Base-by-base conservation (phyloP, 106 monocot genomes). In the Agapanthus africanus region DNA sequence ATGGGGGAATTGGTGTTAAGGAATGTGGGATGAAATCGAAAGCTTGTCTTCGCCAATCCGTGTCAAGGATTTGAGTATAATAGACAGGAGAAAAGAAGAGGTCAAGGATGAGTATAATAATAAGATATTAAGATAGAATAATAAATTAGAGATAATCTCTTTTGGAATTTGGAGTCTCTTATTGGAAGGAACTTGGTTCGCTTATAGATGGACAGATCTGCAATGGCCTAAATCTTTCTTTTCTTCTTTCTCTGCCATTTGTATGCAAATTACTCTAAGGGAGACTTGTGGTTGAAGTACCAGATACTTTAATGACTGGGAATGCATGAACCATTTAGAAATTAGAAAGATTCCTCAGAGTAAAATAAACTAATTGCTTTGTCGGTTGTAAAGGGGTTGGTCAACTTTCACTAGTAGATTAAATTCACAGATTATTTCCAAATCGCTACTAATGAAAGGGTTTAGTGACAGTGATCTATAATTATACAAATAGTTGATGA, bases 351-450 rank as follows among this genome's bases (percentile, higher is more conserved):
- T 35, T 68, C 68, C 68, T n/a, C 34, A 18, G 10, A 40, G 19
- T 37, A 41, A 32, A 15, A 67, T 33, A 68, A 68, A 68, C 19
- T 13, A 31, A 33, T 1, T 49, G 19, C 2, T 49, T 7, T 68
- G n/a, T 7, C 49, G 31, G 66, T 42, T 27, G 66, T 42, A 27
- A 27, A 66, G 28, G 19, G 10, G 49, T 2, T 22, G 44, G 41
- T 31, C 50, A 68, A 46, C 50, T 47, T 68, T 50, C 34, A 68
- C 68, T 50, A n/a, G n/a, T n/a, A n/a, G n/a, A n/a, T n/a, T n/a
- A n/a, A n/a, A n/a, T n/a, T n/a, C n/a, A n/a, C n/a, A n/a, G n/a
- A n/a, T n/a, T n/a, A n/a, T n/a, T n/a, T n/a, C n/a, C n/a, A n/a
- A n/a, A n/a, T n/a, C n/a, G n/a, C n/a, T n/a, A n/a, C n/a, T n/a